Percentiles rank a stretch among this genome's conserved stretches.
Evolutionary conservation across 305 asterid species (phyloP).

Genomic region (Rubia tinctorum): DNA sequence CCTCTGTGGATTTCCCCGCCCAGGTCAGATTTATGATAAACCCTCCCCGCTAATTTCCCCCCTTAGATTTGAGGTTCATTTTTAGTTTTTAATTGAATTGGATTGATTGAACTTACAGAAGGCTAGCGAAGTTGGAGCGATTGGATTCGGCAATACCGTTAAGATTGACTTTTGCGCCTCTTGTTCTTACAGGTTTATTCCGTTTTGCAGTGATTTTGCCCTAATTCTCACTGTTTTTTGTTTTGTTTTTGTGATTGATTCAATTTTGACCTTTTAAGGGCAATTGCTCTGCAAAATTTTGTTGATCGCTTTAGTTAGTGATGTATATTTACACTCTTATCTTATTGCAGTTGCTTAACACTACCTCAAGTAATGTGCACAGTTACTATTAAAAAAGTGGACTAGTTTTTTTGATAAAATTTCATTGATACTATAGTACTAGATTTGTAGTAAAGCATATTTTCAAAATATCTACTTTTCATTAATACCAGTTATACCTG

Average conservation of each 20-base stretch:
- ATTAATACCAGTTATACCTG: neutral
- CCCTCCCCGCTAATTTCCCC: neutral
- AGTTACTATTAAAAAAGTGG: too few species aligned
- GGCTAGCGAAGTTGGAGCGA: slow-evolving; percentile 41
- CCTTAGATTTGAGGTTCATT: neutral
- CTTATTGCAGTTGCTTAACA: too few species aligned
- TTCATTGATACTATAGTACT: neutral
- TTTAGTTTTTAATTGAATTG: neutral
- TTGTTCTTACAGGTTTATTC: slow-evolving; percentile 75
- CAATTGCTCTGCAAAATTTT: too few species aligned
- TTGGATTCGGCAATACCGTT: slow-evolving; percentile 77
- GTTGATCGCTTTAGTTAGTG: too few species aligned
- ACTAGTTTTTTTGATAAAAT: too few species aligned
- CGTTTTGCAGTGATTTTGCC: neutral
- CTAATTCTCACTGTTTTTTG: neutral
- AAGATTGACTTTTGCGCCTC: slow-evolving; percentile 86
- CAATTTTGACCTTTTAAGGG: too few species aligned
- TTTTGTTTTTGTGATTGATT: neutral
- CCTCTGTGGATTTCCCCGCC: slow-evolving; percentile 36
- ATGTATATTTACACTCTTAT: too few species aligned
- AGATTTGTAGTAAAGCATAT: neutral
- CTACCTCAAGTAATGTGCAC: too few species aligned
- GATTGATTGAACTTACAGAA: slow-evolving; percentile 42
- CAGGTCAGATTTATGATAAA: slow-evolving; percentile 18
- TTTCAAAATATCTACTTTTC: neutral